Evolutionary conservation across 805 yeast species (phyloP).

Genomic region (Kodamaea kaohsiungensis): DNA sequence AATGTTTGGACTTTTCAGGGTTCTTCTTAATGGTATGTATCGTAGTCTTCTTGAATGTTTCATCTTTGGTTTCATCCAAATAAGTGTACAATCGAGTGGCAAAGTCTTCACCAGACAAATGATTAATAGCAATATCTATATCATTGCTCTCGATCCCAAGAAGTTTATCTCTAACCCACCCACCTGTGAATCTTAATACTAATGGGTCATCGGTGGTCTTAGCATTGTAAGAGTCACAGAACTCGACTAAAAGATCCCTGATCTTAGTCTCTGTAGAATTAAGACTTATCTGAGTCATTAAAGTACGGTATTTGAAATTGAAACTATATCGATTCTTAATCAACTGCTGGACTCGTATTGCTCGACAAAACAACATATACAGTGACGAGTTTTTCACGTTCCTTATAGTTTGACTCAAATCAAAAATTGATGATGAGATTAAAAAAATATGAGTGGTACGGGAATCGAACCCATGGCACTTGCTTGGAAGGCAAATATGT

Average conservation of each 20-base stretch:
- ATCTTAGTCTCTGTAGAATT: conserved; percentile 44
- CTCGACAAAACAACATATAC: not conserved
- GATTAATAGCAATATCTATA: conserved; percentile 87
- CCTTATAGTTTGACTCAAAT: not conserved
- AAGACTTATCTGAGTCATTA: conserved; percentile 10
- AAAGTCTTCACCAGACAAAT: conserved; percentile 81
- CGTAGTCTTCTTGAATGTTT: conserved; percentile 33
- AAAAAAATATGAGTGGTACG: conserved; percentile 70
- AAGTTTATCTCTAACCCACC: conserved; percentile 97
- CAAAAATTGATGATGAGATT: not conserved
- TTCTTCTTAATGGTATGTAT: conserved; percentile 86
- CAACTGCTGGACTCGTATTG: not conserved
- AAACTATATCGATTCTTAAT: not conserved
- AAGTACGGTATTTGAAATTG: not conserved
- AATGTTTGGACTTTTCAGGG: conserved; percentile 94
- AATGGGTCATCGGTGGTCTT: conserved; percentile 25
- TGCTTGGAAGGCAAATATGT: conserved; percentile 93
- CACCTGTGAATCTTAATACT: conserved; percentile 86
- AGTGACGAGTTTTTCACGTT: not conserved
- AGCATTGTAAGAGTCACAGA: conserved; percentile 38
- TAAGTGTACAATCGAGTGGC: conserved; percentile 65
- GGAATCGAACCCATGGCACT: conserved; percentile 94
- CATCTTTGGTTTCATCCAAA: conserved; percentile 24
- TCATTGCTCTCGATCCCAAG: conserved; percentile 81
- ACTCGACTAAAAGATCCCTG: conserved; percentile 40